Base-by-base conservation (phyloP, 1,284 basidiomycete species). In the Sporisorium scitamineum region DNA sequence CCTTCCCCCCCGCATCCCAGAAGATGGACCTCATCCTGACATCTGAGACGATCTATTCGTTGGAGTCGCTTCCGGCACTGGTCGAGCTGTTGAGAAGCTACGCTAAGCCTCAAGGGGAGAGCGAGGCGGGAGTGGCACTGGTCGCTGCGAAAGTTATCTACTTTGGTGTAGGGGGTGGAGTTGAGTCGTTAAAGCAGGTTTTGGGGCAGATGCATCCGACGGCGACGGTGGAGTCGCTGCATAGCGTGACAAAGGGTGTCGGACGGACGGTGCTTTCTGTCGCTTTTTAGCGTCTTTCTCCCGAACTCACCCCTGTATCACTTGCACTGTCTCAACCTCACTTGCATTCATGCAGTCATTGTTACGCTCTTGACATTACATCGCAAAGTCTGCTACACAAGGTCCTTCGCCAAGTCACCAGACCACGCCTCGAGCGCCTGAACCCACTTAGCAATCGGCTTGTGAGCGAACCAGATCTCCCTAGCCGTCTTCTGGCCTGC, bases 161-260 rank as follows among this genome's bases (percentile, higher is more conserved):
- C 85, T 98, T 98, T 86, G 96, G 96, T 18, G 95, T 98, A 4
- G 96, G 96, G 0, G 95, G 95, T 0, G 93, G 94, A 0, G 88
- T 95, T 10, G 87, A 89, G 24, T 91, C 92, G 64, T 97, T 99
- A 84, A 85, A 90, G 20, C 69, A 84, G 24, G 77, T 79, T n/a
- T 88, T 94, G 0, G 86, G 56, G 10, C 29, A 61, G 18, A 31
- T 58, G 11, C 44, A 59, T 11, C 58, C 60, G 2, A 9, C 51
- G 3, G 58, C 65, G 6, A 54, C 31, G 31, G 54, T 68, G 10
- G 42, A 58, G 29, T 5, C 61, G 1, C 44, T 79, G 10, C 69
- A 70, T 22, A 62, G 50, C 53, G 60, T 70, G 16, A 68, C 71
- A 2, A 52, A 62, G n/a, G 80, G 80, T 5, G 80, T 82, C 2